Percentiles rank a stretch among this genome's conserved stretches.
Evolutionary conservation across 2,329 filamentous ascomycete species (phyloP).

Genomic region (Diatrype stigma): DNA sequence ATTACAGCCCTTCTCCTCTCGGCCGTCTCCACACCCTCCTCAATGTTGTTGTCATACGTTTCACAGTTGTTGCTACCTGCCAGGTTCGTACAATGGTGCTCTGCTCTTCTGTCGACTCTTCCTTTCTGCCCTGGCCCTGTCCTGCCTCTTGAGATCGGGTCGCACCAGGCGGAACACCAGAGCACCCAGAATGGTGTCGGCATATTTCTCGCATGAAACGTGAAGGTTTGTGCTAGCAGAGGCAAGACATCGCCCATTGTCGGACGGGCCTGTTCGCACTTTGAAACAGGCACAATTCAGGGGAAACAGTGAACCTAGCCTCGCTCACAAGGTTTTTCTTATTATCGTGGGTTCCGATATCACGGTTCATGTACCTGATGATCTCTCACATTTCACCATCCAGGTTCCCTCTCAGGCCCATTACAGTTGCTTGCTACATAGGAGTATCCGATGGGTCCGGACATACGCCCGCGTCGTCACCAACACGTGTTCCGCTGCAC

Average conservation of each 20-base stretch:
- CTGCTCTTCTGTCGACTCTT: no score
- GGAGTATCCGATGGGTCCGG: not conserved
- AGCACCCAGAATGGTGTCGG: not conserved
- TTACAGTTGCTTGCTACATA: not conserved
- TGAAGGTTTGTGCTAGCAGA: not conserved
- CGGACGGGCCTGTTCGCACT: not conserved
- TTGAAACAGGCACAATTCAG: not conserved
- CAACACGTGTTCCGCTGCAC: not conserved
- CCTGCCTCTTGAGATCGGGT: not conserved
- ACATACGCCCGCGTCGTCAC: not conserved
- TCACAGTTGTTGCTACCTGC: not conserved
- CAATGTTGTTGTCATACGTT: not conserved
- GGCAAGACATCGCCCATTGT: not conserved
- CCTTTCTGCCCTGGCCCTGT: not conserved
- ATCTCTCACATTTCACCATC: constrained; percentile 16
- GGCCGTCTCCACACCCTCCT: not conserved
- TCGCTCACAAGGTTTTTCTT: not conserved
- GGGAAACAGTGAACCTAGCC: not conserved
- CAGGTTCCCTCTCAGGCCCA: not conserved
- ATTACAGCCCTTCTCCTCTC: not conserved
- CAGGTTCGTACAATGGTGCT: not conserved
- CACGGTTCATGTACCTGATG: constrained; percentile 21
- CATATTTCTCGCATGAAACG: not conserved
- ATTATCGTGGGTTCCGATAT: constrained; percentile 13
- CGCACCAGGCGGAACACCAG: not conserved